Base-by-base conservation (phyloP, 495 filamentous ascomycete species). In the Astrocystis sublimbata region DNA sequence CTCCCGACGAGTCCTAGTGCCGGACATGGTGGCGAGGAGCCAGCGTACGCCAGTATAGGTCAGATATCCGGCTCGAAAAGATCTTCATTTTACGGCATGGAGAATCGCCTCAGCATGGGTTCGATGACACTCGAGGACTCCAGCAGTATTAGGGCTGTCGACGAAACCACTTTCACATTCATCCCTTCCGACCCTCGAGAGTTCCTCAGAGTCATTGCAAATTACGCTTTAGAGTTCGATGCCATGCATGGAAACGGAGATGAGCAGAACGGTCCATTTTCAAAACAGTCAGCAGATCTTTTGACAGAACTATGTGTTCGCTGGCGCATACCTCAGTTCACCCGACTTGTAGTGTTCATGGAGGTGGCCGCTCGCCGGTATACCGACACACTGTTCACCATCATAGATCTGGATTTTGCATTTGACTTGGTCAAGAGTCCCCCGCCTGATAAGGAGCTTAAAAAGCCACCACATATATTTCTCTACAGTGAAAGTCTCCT, bases 301-400 rank as follows among this genome's bases (percentile, higher is more conserved):
- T 76, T 98, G 57, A 88, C 88, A 67, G 93, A 98, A 68, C 81
- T 96, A 42, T 89, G 86, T 67, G 75, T 91, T 65, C 87, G 93
- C 61, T 99, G 96, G 96, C 88, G 96, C 24, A 85, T 99, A 62
- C 93, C 94, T 19, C 84, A 85, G 49, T 91, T 89, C 70, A 92
- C 92, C 35, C 82, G 92, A 49, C 78, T 93, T 56, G 84, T 92
- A 2, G 77, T 96, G 9, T 90, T 96, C 68, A 76, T 97, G 40
- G 96, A 99, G 76, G 91, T 92, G 40, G 83, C 91, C 42, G 83
- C 86, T 19, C 86, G 89, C 67, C 94, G 93, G 70, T 98, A 92
- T 69, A 80, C 93, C 54, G 88, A 96, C 65, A 88, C 91, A 64
- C 89, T 97, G 68, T 88, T 96, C 46, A 81, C 84, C 23, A 83